Conservation (phyloP, 2,329 filamentous ascomycete species). For the Fusarium miscanthi region DNA sequence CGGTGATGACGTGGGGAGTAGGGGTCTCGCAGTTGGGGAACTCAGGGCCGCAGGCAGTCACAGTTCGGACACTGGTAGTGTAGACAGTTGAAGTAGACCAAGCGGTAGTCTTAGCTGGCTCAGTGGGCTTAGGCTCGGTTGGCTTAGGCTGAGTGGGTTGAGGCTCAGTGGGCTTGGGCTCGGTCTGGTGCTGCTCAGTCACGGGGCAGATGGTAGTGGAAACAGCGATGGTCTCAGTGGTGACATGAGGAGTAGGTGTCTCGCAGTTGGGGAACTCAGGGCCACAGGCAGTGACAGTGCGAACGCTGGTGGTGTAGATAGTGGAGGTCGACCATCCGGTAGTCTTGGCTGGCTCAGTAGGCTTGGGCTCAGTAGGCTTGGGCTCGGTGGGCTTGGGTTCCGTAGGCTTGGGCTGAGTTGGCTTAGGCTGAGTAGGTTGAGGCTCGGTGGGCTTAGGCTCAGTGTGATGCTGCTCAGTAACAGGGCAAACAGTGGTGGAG, state of each 20-base stretch:
- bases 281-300: conserved; percentile 32
- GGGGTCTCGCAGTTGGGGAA: background rate
- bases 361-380: background rate
- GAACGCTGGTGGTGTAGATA: conserved; percentile 32
- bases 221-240: conserved; percentile 24
- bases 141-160: background rate
- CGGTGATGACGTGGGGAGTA: conserved; percentile 11
- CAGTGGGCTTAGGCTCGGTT: background rate
- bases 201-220: conserved; percentile 31
- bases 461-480: conserved; percentile 23
- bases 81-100: conserved; percentile 30
- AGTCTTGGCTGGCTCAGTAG: background rate
- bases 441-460: conserved; percentile 5
- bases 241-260: conserved; percentile 5
- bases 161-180: conserved; percentile 1
- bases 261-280: conserved; percentile 5
- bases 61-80: conserved; percentile 34
- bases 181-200: conserved; percentile 19
- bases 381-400: conserved; percentile 5
- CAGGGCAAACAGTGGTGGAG: conserved; percentile 29
- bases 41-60: conserved; percentile 24
- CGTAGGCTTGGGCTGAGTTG: conserved; percentile 1
- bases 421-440: no score
- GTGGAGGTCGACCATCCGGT: conserved; percentile 27
- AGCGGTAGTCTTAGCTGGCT: background rate